Evolutionary conservation across 345 rosid species (phyloP), one percentile per base, ranked within the genome.

Genomic region (Boechera divaricarpa): DNA sequence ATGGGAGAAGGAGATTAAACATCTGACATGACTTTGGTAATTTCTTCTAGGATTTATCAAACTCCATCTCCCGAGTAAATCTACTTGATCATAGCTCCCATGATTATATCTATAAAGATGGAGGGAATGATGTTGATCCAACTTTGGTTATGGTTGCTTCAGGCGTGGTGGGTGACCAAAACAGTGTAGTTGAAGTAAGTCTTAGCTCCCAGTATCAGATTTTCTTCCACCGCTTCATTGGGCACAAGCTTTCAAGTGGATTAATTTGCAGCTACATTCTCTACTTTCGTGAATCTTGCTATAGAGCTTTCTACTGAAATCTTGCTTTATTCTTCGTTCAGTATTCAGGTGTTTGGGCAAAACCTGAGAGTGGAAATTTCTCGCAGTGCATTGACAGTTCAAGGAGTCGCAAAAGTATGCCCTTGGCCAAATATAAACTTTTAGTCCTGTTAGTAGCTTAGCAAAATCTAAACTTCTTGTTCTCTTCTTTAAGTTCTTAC

Each of bases 321-420:
- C 52, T 69, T 56, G 57, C 38, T 79, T 66, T 55, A 38, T 73
- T 80, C 74, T 66, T 76, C 31, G 26, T 83, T 79, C 84, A 95
- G 99, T 77, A 75, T 67, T 77, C 92, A 77, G 97, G 87, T 77
- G 87, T 92, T 59, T 95, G 97, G 99, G 86, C 91, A 39, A 85
- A 85, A 82, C 97, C 98, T 47, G 81, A 87, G 70, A 92, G 97
- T 47, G 88, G 88, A 38, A 90, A 92, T 79, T 89, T 83, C 86
- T 83, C 84, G 21, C 97, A 87, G 74, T 95, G 99, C 79, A 79
- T 92, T 70, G 91, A 77, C 68, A 79, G 47, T 59, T 60, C 86
- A 47, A 87, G 76, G 76, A 89, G 70, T 64, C 87, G 76, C 55
- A 90, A 87, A 86, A 85, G 99, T 95, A 90, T 7, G 85, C 28